Evolutionary conservation across 345 rosid genomes (phyloP).

Genomic region (Boechera stricta): DNA sequence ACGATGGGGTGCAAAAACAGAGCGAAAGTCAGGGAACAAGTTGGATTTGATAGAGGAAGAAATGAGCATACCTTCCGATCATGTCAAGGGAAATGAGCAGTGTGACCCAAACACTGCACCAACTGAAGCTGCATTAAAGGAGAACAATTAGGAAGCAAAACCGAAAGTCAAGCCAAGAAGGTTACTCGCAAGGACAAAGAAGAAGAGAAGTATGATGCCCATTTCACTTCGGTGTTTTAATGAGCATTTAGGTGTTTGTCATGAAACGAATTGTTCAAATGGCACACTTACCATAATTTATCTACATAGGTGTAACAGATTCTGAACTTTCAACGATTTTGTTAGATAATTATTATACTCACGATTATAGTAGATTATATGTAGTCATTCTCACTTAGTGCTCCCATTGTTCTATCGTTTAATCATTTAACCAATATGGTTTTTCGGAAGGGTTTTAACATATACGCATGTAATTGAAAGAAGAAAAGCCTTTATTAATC

Average conservation of each 20-base stretch:
- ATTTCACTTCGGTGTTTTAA: neutral
- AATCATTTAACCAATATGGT: too few relatives aligned
- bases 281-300: neutral
- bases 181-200: conserved; percentile 1
- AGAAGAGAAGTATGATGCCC: conserved; percentile 13
- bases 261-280: neutral
- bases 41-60: conserved; percentile 2
- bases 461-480: neutral
- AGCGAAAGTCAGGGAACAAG: neutral
- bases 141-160: neutral
- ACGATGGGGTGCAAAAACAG: neutral
- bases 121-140: conserved; percentile 12
- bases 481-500: neutral
- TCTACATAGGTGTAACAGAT: neutral
- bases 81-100: neutral
- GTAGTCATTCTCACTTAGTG: neutral
- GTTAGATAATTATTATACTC: neutral
- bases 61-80: too few relatives aligned
- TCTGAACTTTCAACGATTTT: too few relatives aligned
- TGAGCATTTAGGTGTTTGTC: neutral
- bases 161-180: neutral
- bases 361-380: neutral
- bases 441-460: too few relatives aligned
- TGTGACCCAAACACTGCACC: neutral
- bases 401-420: neutral